phyloP scores from a whole-genome alignment of 108 stramenopile genomes.

The Schizochytrium sp. region DNA sequence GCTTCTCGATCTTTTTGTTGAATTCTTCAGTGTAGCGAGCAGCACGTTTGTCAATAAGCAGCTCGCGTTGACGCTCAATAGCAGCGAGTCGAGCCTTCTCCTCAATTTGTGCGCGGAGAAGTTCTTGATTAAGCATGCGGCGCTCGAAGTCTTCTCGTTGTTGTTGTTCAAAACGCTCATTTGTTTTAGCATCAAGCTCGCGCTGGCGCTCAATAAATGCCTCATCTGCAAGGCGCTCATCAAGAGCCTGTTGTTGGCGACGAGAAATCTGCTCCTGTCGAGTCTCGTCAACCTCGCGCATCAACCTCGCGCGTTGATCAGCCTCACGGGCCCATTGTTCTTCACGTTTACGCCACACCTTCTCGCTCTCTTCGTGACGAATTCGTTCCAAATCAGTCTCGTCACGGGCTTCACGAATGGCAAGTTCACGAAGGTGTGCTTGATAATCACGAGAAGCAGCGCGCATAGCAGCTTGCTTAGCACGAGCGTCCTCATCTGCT shows the following conservation, averaged over 20 bases:
- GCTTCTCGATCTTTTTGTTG: conserved; percentile 40
- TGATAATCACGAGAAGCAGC: not conserved
- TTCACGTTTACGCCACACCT: conserved; percentile 44
- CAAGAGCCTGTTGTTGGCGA: conserved; percentile 28
- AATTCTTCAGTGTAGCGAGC: conserved; percentile 61
- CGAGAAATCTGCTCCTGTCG: conserved; percentile 17
- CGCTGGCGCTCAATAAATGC: conserved; percentile 20
- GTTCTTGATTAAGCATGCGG: conserved; percentile 26
- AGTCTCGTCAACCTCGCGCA: conserved; percentile 39
- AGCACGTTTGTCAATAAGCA: conserved; percentile 47
- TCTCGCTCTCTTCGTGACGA: conserved; percentile 34
- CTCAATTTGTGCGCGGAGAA: conserved; percentile 32
- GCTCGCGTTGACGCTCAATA: conserved; percentile 43
- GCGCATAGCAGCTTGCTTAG: conserved; percentile 13
- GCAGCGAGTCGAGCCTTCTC: conserved; percentile 38
- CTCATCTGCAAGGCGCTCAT: conserved; percentile 46
- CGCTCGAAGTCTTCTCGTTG: conserved; percentile 15
- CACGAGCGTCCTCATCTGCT: not conserved
- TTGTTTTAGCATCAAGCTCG: not conserved
- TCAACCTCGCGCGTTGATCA: conserved; percentile 2
- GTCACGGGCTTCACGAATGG: conserved; percentile 7
- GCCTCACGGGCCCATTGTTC: conserved; percentile 9
- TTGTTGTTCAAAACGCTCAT: not conserved
- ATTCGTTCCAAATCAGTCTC: conserved; percentile 37
- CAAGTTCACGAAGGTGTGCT: not conserved